Evolutionary conservation across 176 grass and related monocot species (phyloP).

Genomic region (barley (Hordeum vulgare)): MorexV3_pseudomolecules_assembly NC_058519.1:76333665-76334164

Average conservation of each 20-base stretch:
- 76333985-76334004: background rate
- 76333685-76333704: background rate
- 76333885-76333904: background rate
- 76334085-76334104: constrained; percentile 13
- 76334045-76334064: constrained; percentile 5
- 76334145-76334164: background rate
- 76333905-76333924: constrained; percentile 1
- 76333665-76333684: background rate
- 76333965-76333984: background rate
- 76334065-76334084: constrained; percentile 8
- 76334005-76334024: background rate
- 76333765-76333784: constrained; percentile 13
- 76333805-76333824: background rate
- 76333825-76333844: background rate
- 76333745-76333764: constrained; percentile 8
- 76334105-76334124: constrained; percentile 3
- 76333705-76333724: background rate
- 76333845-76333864: background rate
- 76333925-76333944: background rate
- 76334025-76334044: background rate
- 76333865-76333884: background rate
- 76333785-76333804: constrained; percentile 3
- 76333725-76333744: constrained; percentile 6
- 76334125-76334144: background rate
- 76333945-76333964: background rate